Evolutionary conservation across 345 rosid species (phyloP).

Genomic region (Bruguiera parviflora): DNA sequence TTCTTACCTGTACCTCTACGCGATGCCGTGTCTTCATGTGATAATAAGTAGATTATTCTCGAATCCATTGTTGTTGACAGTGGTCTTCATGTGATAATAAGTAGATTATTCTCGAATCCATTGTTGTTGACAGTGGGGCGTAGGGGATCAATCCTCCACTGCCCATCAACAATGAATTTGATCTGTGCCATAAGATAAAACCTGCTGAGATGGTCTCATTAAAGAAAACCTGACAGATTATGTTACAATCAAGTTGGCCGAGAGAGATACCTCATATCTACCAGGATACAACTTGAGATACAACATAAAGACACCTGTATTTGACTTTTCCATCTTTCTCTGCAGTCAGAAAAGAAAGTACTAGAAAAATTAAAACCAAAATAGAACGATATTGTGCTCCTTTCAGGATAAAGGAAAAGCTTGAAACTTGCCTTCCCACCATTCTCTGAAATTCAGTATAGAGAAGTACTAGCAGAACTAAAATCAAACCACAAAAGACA

Average conservation of each 20-base stretch:
- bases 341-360: conserved; percentile 8
- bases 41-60: conserved; percentile 80
- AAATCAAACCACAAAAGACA: no score
- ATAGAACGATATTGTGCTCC: no score
- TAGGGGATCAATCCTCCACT: conserved; percentile 86
- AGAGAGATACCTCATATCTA: conserved; percentile 62
- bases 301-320: conserved; percentile 60
- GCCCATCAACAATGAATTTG: conserved; percentile 90
- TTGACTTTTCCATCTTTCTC: conserved; percentile 90
- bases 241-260: neutral
- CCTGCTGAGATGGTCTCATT: conserved; percentile 8
- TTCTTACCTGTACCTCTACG: conserved; percentile 3
- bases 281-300: conserved; percentile 80
- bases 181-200: conserved; percentile 44
- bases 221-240: neutral
- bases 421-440: no score
- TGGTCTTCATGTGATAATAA: conserved; percentile 51
- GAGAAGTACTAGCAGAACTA: no score
- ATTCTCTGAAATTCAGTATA: no score
- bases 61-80: conserved; percentile 50
- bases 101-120: conserved; percentile 76
- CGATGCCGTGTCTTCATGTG: conserved; percentile 24
- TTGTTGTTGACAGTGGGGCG: conserved; percentile 62
- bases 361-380: no score
- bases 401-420: no score